These are phyloP conservation scores for Cymbopogon flexuosus DNA, from an alignment of 202 grass and related monocot species.

Conservation along the genomic window DNA sequence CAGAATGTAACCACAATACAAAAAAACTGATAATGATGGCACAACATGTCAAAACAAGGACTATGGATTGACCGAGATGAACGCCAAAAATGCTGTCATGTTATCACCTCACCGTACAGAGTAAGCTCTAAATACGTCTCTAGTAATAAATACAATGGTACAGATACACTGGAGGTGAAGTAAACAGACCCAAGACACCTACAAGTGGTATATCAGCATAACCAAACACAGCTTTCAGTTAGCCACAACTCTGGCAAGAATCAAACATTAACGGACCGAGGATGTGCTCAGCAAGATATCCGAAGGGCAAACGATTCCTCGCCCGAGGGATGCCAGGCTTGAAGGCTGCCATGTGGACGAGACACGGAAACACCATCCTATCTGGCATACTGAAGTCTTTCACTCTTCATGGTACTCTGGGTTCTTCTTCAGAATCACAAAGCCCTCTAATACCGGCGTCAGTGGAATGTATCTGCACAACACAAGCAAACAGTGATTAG, in stretches of 20 bases:
- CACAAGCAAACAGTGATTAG: background rate
- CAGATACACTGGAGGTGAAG: background rate
- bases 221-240: background rate
- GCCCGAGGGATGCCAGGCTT: background rate
- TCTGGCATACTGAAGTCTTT: background rate
- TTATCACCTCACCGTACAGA: background rate
- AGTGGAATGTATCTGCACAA: slow-evolving; percentile 56
- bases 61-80: background rate
- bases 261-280: background rate
- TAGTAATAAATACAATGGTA: background rate
- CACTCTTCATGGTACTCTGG: slow-evolving; percentile 69
- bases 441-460: slow-evolving; percentile 59
- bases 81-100: background rate
- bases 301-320: background rate
- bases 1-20: background rate
- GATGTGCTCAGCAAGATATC: background rate
- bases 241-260: background rate
- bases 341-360: background rate
- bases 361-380: background rate
- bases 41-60: background rate
- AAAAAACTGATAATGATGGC: background rate
- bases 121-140: background rate
- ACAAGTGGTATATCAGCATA: background rate
- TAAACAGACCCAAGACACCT: background rate
- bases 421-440: slow-evolving; percentile 79